Conservation (phyloP, 768 basidiomycete genomes). For the Trametes cubensis region DNA sequence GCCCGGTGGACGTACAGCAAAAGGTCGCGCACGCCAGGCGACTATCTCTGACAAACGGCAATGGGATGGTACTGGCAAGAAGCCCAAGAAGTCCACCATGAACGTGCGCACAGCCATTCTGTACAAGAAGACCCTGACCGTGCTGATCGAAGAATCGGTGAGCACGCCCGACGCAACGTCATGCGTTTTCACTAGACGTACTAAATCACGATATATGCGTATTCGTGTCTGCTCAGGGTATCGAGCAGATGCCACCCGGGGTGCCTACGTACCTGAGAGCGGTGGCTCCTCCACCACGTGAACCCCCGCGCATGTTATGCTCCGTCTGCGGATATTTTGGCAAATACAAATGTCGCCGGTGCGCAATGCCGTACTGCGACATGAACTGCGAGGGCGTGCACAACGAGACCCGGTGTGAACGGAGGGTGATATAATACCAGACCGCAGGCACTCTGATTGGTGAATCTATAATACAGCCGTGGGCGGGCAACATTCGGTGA, state of each 20-base stretch:
- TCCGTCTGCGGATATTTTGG: constrained; percentile 90
- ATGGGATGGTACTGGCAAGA: constrained; percentile 48
- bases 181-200: not conserved
- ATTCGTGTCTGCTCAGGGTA: constrained; percentile 46
- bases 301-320: constrained; percentile 74
- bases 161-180: constrained; percentile 36
- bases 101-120: constrained; percentile 77
- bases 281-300: constrained; percentile 54
- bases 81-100: constrained; percentile 81
- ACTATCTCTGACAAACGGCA: constrained; percentile 73
- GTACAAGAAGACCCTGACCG: constrained; percentile 77
- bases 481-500: too few species aligned
- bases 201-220: not conserved
- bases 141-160: constrained; percentile 81
- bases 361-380: constrained; percentile 78
- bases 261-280: constrained; percentile 76
- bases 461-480: not conserved
- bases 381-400: constrained; percentile 73
- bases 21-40: constrained; percentile 68
- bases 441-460: not conserved
- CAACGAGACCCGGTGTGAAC: constrained; percentile 79
- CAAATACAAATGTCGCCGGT: constrained; percentile 74
- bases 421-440: constrained; percentile 54
- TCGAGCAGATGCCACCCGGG: constrained; percentile 53
- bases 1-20: constrained; percentile 50